Evolutionary conservation across 169 alveolate genomes (phyloP).

Genomic region (Pseudocohnilembus persalinus): DNA sequence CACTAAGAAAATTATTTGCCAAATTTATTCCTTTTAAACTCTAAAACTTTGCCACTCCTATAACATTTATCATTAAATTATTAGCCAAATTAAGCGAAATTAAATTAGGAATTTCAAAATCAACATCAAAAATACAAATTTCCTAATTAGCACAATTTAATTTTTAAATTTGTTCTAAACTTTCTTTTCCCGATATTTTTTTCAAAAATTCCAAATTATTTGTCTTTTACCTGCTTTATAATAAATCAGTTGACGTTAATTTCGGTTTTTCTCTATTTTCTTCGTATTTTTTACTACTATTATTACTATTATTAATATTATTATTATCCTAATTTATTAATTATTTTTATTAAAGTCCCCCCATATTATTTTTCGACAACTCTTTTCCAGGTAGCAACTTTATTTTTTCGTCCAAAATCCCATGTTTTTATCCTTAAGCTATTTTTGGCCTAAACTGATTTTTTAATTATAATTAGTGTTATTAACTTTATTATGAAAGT

Average conservation of each 20-base stretch:
- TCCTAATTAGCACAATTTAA: neutral
- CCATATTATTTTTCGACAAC: no score
- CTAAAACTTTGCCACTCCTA: neutral
- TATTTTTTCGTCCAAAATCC: no score
- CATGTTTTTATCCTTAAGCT: no score
- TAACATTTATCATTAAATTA: neutral
- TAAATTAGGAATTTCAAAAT: neutral
- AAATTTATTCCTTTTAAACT: neutral
- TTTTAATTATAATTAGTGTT: no score
- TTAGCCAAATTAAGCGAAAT: neutral
- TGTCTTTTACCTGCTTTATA: no score
- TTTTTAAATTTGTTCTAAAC: neutral
- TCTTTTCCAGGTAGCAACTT: no score
- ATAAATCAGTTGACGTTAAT: neutral
- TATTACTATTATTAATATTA: neutral
- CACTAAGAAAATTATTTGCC: neutral
- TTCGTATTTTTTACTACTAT: neutral
- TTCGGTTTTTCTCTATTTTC: neutral
- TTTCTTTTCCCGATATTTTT: neutral
- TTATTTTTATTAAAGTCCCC: no score
- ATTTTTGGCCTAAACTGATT: no score
- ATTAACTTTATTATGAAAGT: no score
- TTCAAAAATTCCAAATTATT: no score
- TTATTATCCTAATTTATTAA: no score
- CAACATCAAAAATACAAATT: neutral